Conservation (phyloP, 192 early-diverging fungal genomes). For the Mortierella alpina region DNA sequence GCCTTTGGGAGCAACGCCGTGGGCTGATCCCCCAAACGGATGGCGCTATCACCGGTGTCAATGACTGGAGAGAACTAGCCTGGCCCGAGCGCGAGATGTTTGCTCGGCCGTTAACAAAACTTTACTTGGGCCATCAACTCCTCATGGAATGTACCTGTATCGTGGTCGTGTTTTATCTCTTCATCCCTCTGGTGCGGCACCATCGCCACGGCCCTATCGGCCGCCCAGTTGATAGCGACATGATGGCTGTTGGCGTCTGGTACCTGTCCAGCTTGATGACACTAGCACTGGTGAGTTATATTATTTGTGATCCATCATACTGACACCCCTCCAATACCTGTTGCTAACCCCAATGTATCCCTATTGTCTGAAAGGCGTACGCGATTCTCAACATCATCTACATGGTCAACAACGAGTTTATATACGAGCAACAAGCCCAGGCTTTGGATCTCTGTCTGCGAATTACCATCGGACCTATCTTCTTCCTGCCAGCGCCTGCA, state of each 20-base stretch:
- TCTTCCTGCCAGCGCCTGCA: slow-evolving; percentile 29
- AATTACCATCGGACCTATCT: slow-evolving; percentile 29
- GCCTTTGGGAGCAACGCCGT: background rate
- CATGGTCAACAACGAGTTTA: background rate
- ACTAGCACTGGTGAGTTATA: slow-evolving; percentile 24
- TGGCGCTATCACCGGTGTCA: background rate
- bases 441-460: slow-evolving; percentile 43
- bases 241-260: slow-evolving; percentile 47
- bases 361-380: slow-evolving; percentile 4
- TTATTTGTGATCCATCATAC: background rate
- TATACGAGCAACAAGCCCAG: slow-evolving; percentile 17
- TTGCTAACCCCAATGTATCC: background rate
- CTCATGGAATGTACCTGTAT: slow-evolving; percentile 22
- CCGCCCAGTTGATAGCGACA: slow-evolving; percentile 33
- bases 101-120: background rate
- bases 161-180: slow-evolving; percentile 35
- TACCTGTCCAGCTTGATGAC: slow-evolving; percentile 20
- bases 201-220: slow-evolving; percentile 24
- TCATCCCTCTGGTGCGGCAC: slow-evolving; percentile 26
- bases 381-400: slow-evolving; percentile 3
- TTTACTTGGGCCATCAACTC: slow-evolving; percentile 31
- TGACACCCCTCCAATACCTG: background rate
- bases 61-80: slow-evolving; percentile 12
- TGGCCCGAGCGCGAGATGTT: slow-evolving; percentile 21
- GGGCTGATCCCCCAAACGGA: background rate